These are phyloP conservation scores for Myxozyma udenii DNA, from an alignment of 805 yeast species.

Conservation along the genomic window DNA sequence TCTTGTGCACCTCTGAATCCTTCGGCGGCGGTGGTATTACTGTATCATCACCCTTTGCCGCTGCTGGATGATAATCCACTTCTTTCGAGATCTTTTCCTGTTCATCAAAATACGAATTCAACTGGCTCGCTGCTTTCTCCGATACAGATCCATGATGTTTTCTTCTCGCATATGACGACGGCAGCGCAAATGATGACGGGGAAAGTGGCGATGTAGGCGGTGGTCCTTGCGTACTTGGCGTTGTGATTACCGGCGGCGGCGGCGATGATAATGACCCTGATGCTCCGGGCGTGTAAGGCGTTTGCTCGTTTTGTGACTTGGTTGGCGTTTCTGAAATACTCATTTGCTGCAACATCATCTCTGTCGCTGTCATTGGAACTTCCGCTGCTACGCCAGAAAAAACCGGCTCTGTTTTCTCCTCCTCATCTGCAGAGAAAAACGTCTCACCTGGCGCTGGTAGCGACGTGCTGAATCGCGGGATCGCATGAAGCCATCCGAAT, in stretches of 20 bases:
- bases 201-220: slow-evolving; percentile 3
- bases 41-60: background rate
- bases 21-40: slow-evolving; percentile 26
- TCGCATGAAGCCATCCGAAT: slow-evolving; percentile 73
- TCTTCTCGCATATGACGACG: slow-evolving; percentile 20
- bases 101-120: slow-evolving; percentile 26
- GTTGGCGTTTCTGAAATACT: slow-evolving; percentile 3
- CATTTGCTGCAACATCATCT: slow-evolving; percentile 17
- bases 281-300: background rate
- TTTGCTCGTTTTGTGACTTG: background rate
- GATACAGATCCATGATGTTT: slow-evolving; percentile 15
- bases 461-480: slow-evolving; percentile 17
- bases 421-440: slow-evolving; percentile 13
- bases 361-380: slow-evolving; percentile 23
- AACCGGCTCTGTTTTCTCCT: background rate
- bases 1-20: slow-evolving; percentile 23
- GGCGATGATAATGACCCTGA: background rate
- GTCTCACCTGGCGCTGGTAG: slow-evolving; percentile 27
- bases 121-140: slow-evolving; percentile 4
- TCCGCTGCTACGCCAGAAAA: background rate
- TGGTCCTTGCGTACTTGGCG: background rate
- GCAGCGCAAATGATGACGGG: slow-evolving; percentile 7
- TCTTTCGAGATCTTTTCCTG: slow-evolving; percentile 24
- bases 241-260: background rate
- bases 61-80: slow-evolving; percentile 3